Evolutionary conservation across 2,329 filamentous ascomycete genomes (phyloP).

Genomic region (Penicillium sp.): DNA sequence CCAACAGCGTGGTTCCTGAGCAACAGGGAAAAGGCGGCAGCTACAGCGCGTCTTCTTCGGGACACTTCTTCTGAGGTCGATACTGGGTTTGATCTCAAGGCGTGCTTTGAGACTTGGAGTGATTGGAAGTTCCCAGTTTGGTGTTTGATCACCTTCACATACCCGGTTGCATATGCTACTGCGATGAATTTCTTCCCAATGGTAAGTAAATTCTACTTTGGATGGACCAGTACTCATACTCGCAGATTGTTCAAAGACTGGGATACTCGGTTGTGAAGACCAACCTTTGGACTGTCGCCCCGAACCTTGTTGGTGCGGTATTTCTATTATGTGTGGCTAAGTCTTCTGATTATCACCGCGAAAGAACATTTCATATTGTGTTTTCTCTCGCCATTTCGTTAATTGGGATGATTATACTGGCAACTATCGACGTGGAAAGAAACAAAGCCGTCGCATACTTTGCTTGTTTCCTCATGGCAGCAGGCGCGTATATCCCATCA

Average conservation of each 20-base stretch:
- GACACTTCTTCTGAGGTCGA: constrained; percentile 47
- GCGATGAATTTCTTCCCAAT: constrained; percentile 52
- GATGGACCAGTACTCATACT: background rate
- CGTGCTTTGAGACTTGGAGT: constrained; percentile 47
- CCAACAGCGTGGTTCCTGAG: constrained; percentile 43
- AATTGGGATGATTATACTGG: constrained; percentile 48
- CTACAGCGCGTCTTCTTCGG: constrained; percentile 46
- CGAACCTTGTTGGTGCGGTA: constrained; percentile 51
- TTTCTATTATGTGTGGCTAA: constrained; percentile 48
- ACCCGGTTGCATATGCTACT: constrained; percentile 51
- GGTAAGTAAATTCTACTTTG: constrained; percentile 10
- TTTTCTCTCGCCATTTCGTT: constrained; percentile 43
- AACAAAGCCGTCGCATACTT: constrained; percentile 53
- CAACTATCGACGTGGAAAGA: constrained; percentile 44
- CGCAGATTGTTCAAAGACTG: constrained; percentile 45
- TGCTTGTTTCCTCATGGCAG: constrained; percentile 51
- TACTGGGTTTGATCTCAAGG: constrained; percentile 41
- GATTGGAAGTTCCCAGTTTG: constrained; percentile 47
- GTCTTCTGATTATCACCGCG: constrained; percentile 48
- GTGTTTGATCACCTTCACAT: constrained; percentile 51
- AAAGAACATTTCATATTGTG: constrained; percentile 51
- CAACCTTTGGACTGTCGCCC: constrained; percentile 53
- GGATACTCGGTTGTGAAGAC: constrained; percentile 50
- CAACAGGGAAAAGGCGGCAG: constrained; percentile 40
- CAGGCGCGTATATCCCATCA: constrained; percentile 48